A percentile compares a stretch with the other conserved stretches of the same genome.
Evolutionary conservation across 306 rosid genomes (phyloP).

Genomic region (Lotus japonicus): DNA sequence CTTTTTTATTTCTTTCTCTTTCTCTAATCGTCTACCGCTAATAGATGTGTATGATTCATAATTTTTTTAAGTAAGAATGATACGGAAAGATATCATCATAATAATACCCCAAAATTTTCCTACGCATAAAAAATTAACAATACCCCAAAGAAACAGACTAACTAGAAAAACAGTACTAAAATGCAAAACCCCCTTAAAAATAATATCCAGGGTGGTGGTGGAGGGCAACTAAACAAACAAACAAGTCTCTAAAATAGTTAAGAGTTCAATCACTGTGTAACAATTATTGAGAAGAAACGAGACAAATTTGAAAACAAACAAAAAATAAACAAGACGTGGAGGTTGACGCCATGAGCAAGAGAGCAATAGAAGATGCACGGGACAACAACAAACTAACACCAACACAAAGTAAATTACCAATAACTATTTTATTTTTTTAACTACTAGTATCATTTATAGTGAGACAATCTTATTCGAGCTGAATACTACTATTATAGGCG

Average conservation of each 20-base stretch:
- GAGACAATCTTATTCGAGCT: too few species aligned
- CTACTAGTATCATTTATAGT: too few species aligned
- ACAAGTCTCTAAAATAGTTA: constrained; percentile 17
- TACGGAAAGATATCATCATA: neutral
- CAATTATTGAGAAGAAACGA: neutral
- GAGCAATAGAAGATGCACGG: neutral
- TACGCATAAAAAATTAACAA: too few species aligned
- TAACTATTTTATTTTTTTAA: too few species aligned
- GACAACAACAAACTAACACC: neutral
- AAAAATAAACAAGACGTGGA: neutral
- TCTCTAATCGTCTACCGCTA: too few species aligned
- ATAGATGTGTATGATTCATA: too few species aligned
- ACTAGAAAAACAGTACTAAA: neutral
- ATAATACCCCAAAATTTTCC: neutral
- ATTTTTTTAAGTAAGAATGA: too few species aligned
- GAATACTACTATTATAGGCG: too few species aligned
- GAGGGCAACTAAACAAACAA: neutral
- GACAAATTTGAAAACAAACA: constrained; percentile 8
- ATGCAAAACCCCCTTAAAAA: neutral
- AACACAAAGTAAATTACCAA: neutral
- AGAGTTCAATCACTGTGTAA: neutral
- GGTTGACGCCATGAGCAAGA: neutral
- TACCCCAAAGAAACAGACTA: neutral
- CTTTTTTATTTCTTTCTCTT: too few species aligned
- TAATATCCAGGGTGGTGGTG: constrained; percentile 1